Evolutionary conservation across 2,329 filamentous ascomycete species (phyloP).

Genomic region (Fonsecaea pedrosoi): DNA sequence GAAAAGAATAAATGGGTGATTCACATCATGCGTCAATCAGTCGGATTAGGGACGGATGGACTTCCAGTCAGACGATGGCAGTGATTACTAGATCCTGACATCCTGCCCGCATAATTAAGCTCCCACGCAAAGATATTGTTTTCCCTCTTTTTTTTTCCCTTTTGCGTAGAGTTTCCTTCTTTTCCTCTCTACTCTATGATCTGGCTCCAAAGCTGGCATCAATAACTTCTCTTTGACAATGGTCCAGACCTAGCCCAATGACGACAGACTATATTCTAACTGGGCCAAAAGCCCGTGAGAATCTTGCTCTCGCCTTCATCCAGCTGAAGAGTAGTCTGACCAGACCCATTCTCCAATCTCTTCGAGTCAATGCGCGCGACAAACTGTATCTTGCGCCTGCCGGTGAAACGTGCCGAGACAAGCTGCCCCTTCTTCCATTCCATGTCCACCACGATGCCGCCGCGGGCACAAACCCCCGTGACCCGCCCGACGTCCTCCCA

Average conservation of each 20-base stretch:
- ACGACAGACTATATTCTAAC: neutral
- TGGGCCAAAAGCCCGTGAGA: neutral
- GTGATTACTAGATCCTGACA: too few species aligned
- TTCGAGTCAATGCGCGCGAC: constrained; percentile 9
- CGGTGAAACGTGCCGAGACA: constrained; percentile 3
- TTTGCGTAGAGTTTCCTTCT: too few species aligned
- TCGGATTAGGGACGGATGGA: too few species aligned
- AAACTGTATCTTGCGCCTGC: constrained; percentile 4
- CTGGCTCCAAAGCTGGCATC: too few species aligned
- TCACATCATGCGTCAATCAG: too few species aligned
- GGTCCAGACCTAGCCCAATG: neutral
- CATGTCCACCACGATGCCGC: constrained; percentile 16
- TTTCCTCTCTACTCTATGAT: too few species aligned
- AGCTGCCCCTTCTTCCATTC: constrained; percentile 10
- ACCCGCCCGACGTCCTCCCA: constrained; percentile 13
- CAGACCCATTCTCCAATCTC: neutral
- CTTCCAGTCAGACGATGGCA: too few species aligned
- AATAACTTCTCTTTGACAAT: too few species aligned
- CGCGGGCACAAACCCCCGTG: constrained; percentile 11
- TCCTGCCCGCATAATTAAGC: too few species aligned
- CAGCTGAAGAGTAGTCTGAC: constrained; percentile 2
- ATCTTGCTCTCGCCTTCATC: constrained; percentile 3
- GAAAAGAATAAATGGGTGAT: too few species aligned
- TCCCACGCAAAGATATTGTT: too few species aligned
- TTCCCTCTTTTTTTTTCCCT: too few species aligned